Evolutionary conservation across 2,329 filamentous ascomycete genomes (phyloP).

Genomic region (Verticillium nonalfalfae): DNA sequence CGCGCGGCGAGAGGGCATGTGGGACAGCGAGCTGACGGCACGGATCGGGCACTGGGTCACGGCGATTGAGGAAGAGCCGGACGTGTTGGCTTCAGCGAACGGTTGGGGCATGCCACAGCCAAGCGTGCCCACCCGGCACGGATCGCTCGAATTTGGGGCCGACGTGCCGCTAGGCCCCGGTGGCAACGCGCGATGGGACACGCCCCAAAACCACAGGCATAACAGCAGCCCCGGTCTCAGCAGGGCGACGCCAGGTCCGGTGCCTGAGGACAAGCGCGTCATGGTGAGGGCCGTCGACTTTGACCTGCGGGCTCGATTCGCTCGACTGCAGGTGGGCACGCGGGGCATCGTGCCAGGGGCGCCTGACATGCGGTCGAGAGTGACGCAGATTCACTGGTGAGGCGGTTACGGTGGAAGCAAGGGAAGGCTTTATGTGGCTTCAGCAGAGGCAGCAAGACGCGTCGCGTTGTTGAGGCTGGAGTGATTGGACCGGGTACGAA

Average conservation of each 20-base stretch:
- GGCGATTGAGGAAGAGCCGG: conserved; percentile 45
- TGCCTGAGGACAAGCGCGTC: conserved; percentile 48
- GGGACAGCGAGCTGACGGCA: conserved; percentile 57
- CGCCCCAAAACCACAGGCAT: conserved; percentile 15
- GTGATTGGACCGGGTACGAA: background rate
- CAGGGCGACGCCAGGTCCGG: conserved; percentile 11
- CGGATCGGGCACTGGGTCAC: conserved; percentile 50
- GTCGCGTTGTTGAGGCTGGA: background rate
- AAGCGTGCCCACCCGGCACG: conserved; percentile 10
- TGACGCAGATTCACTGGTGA: conserved; percentile 42
- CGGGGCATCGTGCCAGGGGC: conserved; percentile 40
- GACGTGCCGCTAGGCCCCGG: conserved; percentile 23
- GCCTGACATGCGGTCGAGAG: conserved; percentile 39
- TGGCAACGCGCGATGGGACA: conserved; percentile 35
- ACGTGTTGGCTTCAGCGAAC: conserved; percentile 16
- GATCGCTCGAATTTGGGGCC: conserved; percentile 17
- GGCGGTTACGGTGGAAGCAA: background rate
- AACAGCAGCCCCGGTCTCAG: conserved; percentile 7
- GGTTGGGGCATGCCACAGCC: conserved; percentile 16
- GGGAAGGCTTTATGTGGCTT: background rate
- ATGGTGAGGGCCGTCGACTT: conserved; percentile 53
- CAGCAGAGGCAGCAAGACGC: no score
- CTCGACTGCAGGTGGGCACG: conserved; percentile 47
- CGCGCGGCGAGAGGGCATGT: conserved; percentile 60
- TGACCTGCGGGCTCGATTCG: conserved; percentile 44